Base-by-base conservation (phyloP, 1,284 basidiomycete species). In the Apiotrichum domesticum region DNA sequence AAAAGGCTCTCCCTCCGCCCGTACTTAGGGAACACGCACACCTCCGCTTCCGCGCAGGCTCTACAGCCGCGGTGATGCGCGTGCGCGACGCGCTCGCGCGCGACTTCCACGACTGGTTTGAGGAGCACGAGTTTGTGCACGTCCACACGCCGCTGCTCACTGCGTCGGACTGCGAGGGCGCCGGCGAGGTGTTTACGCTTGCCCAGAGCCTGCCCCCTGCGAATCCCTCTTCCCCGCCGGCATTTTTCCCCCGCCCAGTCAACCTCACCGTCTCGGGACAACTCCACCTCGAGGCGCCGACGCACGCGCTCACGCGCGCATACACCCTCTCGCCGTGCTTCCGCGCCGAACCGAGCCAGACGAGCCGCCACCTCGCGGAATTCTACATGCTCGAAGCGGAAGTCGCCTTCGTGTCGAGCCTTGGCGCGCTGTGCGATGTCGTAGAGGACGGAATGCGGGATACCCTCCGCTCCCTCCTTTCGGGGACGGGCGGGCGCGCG, bases 381-480 rank as follows among this genome's bases (percentile, higher is more conserved):
- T 99, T 98, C 75, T 96, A 91, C 89, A 98, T 98, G 95, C 82
- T 96, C 56, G 95, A 99, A 77, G 92, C 88, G 0, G 95, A 96
- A 71, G 85, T 89, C 79, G 84, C 84, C 0, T 88, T 88, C 69
- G 66, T 77, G n/a, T 61, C 69, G 4, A 60, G 65, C 6, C 64
- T 80, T 33, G 71, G 75, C 9, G 82, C 83, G 21, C 75, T 96
- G 13, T 87, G 89, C 72, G 77, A 79, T 42, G 78, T 91, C 29
- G 84, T 87, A 1, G 91, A 96, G 74, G 80, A 79, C 29, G 80
- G 82, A 2, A 64, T 78, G 2, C 61, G 66, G 21, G 52, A 35
- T 5, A 62, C 64, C 0, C 48, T 76, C 1, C 15, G 34, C n/a
- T 37, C 55, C 0, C 54, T 75, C 34, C 52, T 73, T 15, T 43